Evolutionary conservation across 2,329 filamentous ascomycete species (phyloP).

Genomic region (Penicillium sp.): DNA sequence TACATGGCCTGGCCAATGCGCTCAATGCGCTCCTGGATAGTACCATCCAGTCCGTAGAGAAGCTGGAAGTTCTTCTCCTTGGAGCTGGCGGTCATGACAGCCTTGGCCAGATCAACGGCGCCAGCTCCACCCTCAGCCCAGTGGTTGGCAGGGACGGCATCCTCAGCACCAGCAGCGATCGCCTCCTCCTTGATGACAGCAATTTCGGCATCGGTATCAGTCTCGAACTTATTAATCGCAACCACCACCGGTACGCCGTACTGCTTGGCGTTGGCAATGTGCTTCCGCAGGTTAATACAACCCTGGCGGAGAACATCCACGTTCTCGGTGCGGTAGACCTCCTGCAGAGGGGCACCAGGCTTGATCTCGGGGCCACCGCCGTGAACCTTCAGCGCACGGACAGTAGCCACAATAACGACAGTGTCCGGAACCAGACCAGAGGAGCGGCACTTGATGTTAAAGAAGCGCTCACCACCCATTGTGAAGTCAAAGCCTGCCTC

Average conservation of each 20-base stretch:
- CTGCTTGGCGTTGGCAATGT: constrained; percentile 82
- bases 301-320: constrained; percentile 84
- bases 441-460: constrained; percentile 99
- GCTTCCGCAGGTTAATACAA: constrained; percentile 92
- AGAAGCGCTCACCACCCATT: constrained; percentile 99
- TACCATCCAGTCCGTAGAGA: constrained; percentile 75
- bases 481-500: constrained; percentile 99
- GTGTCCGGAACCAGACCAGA: constrained; percentile 90
- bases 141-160: constrained; percentile 91
- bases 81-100: constrained; percentile 76
- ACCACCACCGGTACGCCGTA: constrained; percentile 95
- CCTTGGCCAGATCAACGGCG: constrained; percentile 82
- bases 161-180: constrained; percentile 85
- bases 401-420: constrained; percentile 91
- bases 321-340: constrained; percentile 91
- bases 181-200: constrained; percentile 86
- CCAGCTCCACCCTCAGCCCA: constrained; percentile 94
- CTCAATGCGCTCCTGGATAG: constrained; percentile 85
- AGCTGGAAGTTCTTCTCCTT: constrained; percentile 86
- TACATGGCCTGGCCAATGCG: constrained; percentile 92
- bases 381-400: constrained; percentile 94
- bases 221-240: constrained; percentile 94
- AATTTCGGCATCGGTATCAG: constrained; percentile 90
- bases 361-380: constrained; percentile 92
- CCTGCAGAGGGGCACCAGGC: constrained; percentile 77